Evolutionary conservation across 2,329 filamentous ascomycete species (phyloP).

Genomic region (Metarhizium sp.): DNA sequence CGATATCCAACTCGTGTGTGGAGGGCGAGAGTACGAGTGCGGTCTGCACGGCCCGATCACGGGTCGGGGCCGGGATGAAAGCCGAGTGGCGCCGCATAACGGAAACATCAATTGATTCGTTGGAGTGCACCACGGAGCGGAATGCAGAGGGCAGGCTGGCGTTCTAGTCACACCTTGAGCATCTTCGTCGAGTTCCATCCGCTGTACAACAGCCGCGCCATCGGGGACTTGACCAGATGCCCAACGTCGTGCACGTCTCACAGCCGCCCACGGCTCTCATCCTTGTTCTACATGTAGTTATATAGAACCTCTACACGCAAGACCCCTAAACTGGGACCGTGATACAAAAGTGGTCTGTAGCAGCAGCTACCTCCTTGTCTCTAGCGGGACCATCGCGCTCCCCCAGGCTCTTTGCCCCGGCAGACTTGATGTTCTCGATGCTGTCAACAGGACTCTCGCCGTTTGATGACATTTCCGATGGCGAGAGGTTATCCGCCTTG

Average conservation of each 20-base stretch:
- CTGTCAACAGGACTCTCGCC: not conserved
- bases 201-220: too few species aligned
- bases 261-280: too few species aligned
- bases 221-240: too few species aligned
- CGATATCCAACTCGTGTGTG: not conserved
- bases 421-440: not conserved
- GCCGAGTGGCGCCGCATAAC: not conserved
- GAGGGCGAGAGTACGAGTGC: not conserved
- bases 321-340: not conserved
- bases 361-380: not conserved
- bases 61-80: not conserved
- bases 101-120: too few species aligned
- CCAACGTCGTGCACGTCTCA: too few species aligned
- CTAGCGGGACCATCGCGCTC: not conserved
- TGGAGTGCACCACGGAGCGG: not conserved
- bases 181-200: too few species aligned
- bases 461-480: not conserved
- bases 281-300: too few species aligned
- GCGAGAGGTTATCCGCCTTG: not conserved
- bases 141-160: too few species aligned
- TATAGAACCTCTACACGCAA: not conserved
- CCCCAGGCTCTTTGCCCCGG: not conserved
- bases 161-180: too few species aligned
- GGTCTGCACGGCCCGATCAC: not conserved
- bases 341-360: conserved; percentile 1